Evolutionary conservation across 2,329 filamentous ascomycete species (phyloP), one percentile per base, ranked within the genome.

Genomic region (Ceratocystis colombiana): DNA sequence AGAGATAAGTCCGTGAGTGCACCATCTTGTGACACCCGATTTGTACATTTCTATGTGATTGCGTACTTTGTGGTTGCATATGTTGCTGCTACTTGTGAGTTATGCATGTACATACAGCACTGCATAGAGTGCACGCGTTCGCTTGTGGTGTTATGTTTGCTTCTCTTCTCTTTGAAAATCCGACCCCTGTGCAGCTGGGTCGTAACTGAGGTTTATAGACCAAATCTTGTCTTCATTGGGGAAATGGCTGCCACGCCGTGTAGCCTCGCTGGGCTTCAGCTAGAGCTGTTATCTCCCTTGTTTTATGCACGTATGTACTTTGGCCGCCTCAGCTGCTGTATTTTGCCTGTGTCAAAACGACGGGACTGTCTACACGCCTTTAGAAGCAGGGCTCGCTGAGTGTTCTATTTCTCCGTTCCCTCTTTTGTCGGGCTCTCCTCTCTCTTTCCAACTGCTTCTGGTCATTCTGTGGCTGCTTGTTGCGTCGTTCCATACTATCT

Each of bases 101-200:
- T 53, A 22, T 10, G n/a, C n/a, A 53, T 53, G n/a, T 53, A 22
- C 12, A 53, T 25, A 53, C n/a, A 53, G 17, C 17, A 53, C 3
- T 53, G 15, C 48, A 25, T 22, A 20, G 6, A 20, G 12, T 53
- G 22, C n/a, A 50, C 46, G 17, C 37, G 37, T 41, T 41, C 10
- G 10, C 37, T 12, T 41, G 37, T 41, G 37, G 10, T 41, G 37
- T 10, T 41, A 41, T 41, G 4, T 41, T 41, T 41, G 37, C 37
- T 41, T 41, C 10, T 41, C 12, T 41, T 41, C 37, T 41, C 37
- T 41, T 41, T 5, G 1, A 15, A 41, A 41, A 30, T 30, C 12
- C 53, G 53, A 57, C 17, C 53, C 53, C 25, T 57, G 53, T 57
- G 53, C 53, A 33, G 53, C 53, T 57, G 53, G 28, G 10, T 17